Evolutionary conservation across 2,329 filamentous ascomycete genomes (phyloP).

Genomic region (Dactylellina drechsleri): DNA sequence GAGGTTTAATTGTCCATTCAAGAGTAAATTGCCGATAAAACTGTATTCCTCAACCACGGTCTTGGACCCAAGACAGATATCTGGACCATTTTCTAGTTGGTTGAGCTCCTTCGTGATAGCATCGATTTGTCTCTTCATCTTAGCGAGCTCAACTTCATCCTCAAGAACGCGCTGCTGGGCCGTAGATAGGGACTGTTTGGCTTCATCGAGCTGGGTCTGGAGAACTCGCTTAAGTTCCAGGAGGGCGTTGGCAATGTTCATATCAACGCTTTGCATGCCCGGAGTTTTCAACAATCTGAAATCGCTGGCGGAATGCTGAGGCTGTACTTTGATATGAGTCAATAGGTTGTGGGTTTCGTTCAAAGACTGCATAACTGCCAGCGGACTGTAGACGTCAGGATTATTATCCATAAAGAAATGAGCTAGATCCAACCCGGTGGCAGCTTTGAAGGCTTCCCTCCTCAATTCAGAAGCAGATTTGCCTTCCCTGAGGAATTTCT

Average conservation of each 20-base stretch:
- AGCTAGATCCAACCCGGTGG: slow-evolving; percentile 23
- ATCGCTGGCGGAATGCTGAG: slow-evolving; percentile 4
- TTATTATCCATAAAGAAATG: slow-evolving; percentile 47
- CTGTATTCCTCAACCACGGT: slow-evolving; percentile 23
- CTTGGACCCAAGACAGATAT: slow-evolving; percentile 27
- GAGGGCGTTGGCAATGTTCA: slow-evolving; percentile 22
- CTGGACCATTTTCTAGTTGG: slow-evolving; percentile 12
- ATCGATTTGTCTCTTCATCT: slow-evolving; percentile 14
- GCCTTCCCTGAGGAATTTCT: slow-evolving; percentile 14
- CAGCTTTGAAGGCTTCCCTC: slow-evolving; percentile 28
- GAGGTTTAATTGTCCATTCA: slow-evolving; percentile 6
- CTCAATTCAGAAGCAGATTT: slow-evolving; percentile 23
- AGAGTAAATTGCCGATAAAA: slow-evolving; percentile 13
- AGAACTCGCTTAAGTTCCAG: slow-evolving; percentile 7
- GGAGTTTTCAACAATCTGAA: slow-evolving; percentile 37
- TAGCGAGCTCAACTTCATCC: slow-evolving; percentile 8
- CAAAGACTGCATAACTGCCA: slow-evolving; percentile 25
- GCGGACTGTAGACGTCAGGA: slow-evolving; percentile 20
- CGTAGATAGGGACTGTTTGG: not conserved
- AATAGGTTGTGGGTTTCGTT: slow-evolving; percentile 23
- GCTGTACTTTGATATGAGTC: slow-evolving; percentile 32
- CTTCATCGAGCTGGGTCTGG: slow-evolving; percentile 7
- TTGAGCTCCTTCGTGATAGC: slow-evolving; percentile 4
- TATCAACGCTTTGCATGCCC: slow-evolving; percentile 28
- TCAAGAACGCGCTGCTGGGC: slow-evolving; percentile 11